Evolutionary conservation across 352 stramenopile species (phyloP), one percentile per base, ranked within the genome.

Genomic region (Phytophthora europaea): DNA sequence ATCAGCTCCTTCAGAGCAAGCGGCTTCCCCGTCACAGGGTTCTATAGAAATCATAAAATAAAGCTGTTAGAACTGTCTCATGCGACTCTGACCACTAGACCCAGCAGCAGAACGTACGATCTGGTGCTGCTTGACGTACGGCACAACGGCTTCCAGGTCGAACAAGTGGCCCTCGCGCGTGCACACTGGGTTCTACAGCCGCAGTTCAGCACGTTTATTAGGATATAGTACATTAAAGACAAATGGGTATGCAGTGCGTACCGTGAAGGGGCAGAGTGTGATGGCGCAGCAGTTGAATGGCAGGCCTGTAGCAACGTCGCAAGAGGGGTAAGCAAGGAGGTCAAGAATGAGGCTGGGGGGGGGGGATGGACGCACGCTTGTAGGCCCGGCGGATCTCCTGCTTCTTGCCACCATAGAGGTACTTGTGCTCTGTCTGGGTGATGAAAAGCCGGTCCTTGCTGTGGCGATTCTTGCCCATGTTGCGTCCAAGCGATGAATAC

Each of bases 251-350:
- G 26, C 43, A 59, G 16, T 20, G 48, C 66, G 61, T 71, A 94
- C 93, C 65, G 76, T 89, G 81, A 91, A 98, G 18, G 94, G 93
- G 20, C 80, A 94, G 52, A 99, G 86, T 3, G 93, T 99, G 71
- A 99, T 95, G 23, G 98, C 96, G 76, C 98, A 99, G 85, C 97
- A 99, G 72, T 99, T 95, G 81, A 99, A 99, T 38, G 98, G 97
- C 31, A 99, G 81, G 13, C 92, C 91, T 93, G 72, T 34, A 9
- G 22, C 22, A 62, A 6, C 43, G 22, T 31, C 20, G 22, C 26
- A 43, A 51, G 26, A 6, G 9, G 34, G 6, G 18, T 64, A 20
- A 67, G 31, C 23, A 67, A n/a, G 54, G 26, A 56, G 15, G 59
- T 16, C 6, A 22, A 60, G 8, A 55, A 9, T 40, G 38, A 54